A percentile compares a stretch with the other conserved stretches of the same genome.
phyloP scores from a whole-genome alignment of 192 early-diverging fungal genomes.

The Powellomyces hirtus region DNA sequence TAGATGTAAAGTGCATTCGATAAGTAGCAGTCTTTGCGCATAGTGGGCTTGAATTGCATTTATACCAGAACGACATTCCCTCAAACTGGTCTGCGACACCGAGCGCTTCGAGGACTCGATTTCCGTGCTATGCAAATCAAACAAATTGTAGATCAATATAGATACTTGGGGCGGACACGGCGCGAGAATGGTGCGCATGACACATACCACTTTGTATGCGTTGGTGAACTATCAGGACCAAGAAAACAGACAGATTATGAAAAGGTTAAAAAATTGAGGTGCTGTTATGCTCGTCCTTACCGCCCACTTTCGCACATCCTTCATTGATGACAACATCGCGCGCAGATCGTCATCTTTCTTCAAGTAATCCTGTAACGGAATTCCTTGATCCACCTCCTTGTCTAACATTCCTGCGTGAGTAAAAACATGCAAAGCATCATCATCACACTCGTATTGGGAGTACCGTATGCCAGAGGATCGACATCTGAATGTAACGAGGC shows the following conservation, averaged over 20 bases:
- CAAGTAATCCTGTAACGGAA: conserved; percentile 66
- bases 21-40: background rate
- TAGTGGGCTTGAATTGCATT: background rate
- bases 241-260: background rate
- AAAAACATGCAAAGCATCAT: conserved; percentile 1
- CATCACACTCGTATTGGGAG: no score
- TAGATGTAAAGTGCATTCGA: background rate
- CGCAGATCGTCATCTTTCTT: conserved; percentile 59
- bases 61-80: conserved; percentile 63
- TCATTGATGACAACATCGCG: conserved; percentile 54
- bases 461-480: conserved; percentile 65
- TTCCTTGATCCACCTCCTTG: conserved; percentile 61
- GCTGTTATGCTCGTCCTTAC: conserved; percentile 7
- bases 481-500: conserved; percentile 39
- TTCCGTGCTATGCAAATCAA: conserved; percentile 74
- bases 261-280: background rate
- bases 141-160: no score
- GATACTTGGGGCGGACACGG: no score
- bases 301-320: conserved; percentile 61
- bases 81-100: conserved; percentile 72
- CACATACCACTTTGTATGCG: conserved; percentile 58
- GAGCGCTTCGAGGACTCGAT: conserved; percentile 61
- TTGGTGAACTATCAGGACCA: conserved; percentile 59
- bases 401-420: no score
- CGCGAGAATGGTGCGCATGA: no score